These are phyloP conservation scores for Knoxia roxburghii DNA, from an alignment of 257 asterid genomes.

Conservation along the genomic window DNA sequence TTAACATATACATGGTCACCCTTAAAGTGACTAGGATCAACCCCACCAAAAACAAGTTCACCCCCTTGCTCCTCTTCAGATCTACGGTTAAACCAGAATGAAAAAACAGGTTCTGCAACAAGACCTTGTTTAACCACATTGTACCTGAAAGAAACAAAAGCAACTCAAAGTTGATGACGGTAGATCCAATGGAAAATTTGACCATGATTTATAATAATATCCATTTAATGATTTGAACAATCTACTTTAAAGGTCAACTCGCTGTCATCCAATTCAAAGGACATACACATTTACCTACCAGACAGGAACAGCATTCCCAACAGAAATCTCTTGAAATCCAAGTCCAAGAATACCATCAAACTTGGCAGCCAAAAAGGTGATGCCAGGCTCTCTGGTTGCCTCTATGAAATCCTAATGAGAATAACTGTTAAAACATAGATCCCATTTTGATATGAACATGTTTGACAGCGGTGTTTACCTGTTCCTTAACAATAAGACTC, in stretches of 20 bases:
- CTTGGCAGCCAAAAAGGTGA: conserved; percentile 80
- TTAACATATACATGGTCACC: conserved; percentile 80
- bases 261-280: background rate
- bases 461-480: conserved; percentile 36
- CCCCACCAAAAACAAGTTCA: conserved; percentile 88
- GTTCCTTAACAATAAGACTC: conserved; percentile 54
- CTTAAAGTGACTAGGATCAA: conserved; percentile 68
- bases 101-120: conserved; percentile 60
- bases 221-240: background rate
- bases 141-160: conserved; percentile 44
- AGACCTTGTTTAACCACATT: conserved; percentile 77
- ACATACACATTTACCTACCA: conserved; percentile 40
- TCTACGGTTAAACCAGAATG: conserved; percentile 79
- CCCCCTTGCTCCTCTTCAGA: conserved; percentile 68
- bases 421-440: conserved; percentile 13
- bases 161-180: background rate
- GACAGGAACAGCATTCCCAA: conserved; percentile 72
- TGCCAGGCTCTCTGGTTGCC: conserved; percentile 80
- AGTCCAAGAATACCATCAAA: conserved; percentile 96
- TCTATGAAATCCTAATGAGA: conserved; percentile 64
- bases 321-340: conserved; percentile 88
- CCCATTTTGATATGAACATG: background rate
- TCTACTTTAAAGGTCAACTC: background rate
- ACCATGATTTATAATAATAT: background rate
- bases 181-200: background rate